phyloP scores from a whole-genome alignment of 23 red algal species.

The Gracilaria domingensis region DNA sequence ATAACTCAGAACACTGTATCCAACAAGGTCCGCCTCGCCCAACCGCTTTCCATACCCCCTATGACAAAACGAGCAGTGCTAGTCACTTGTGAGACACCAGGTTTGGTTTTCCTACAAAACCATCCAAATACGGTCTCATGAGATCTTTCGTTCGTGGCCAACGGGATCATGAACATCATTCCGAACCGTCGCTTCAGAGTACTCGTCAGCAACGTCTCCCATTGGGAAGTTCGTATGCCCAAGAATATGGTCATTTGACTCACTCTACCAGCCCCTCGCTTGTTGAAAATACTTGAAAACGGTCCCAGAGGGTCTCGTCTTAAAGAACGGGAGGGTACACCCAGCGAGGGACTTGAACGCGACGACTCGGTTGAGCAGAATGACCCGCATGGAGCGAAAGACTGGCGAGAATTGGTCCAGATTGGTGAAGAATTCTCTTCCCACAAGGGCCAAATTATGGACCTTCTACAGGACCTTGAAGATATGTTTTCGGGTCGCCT shows the following conservation, averaged over 20 bases:
- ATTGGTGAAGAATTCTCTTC: background rate
- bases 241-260: background rate
- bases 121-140: conserved; percentile 13
- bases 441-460: background rate
- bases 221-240: background rate
- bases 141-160: conserved; percentile 15
- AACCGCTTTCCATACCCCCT: conserved; percentile 29
- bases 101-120: conserved; percentile 42
- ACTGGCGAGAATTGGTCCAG: background rate
- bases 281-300: background rate
- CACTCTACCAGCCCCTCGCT: background rate
- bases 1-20: no score
- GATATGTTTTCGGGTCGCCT: background rate
- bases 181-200: conserved; percentile 2
- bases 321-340: conserved; percentile 5
- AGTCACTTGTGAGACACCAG: background rate
- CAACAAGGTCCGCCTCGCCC: no score
- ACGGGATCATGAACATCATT: conserved; percentile 12
- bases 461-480: conserved; percentile 20
- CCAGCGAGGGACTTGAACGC: background rate
- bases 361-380: background rate
- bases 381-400: background rate
- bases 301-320: background rate
- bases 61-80: conserved; percentile 13
- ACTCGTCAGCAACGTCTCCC: conserved; percentile 20